A percentile compares a stretch with the other conserved stretches of the same genome.
Evolutionary conservation across 306 rosid genomes (phyloP).

Genomic region (Parietaria judaica): DNA sequence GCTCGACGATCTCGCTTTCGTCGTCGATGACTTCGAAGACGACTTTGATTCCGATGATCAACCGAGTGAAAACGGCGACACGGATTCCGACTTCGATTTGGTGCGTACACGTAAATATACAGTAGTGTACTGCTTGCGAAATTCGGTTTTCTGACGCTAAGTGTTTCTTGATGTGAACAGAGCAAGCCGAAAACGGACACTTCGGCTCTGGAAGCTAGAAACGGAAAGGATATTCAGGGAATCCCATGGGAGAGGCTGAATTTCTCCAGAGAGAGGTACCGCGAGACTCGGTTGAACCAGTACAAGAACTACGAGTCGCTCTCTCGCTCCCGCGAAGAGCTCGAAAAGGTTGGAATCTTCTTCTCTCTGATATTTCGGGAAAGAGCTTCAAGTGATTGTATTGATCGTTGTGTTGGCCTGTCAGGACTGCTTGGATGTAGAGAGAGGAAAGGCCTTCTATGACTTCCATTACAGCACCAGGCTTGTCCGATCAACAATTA

Average conservation of each 20-base stretch:
- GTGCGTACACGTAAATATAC: conserved; percentile 17
- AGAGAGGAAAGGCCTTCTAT: conserved; percentile 56
- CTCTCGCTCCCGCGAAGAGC: conserved; percentile 41
- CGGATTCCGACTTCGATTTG: conserved; percentile 43
- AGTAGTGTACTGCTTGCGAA: background rate
- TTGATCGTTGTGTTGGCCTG: background rate
- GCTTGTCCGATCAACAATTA: conserved; percentile 80
- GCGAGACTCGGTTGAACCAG: conserved; percentile 66
- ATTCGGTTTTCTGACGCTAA: background rate
- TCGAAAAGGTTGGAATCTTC: conserved; percentile 39
- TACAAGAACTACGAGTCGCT: conserved; percentile 74
- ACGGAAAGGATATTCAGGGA: conserved; percentile 90
- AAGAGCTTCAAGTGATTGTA: background rate
- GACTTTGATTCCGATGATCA: conserved; percentile 22
- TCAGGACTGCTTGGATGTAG: conserved; percentile 67
- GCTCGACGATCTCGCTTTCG: conserved; percentile 63
- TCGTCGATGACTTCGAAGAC: conserved; percentile 39
- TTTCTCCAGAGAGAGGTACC: conserved; percentile 59
- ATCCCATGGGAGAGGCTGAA: conserved; percentile 90
- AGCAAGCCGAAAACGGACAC: conserved; percentile 61
- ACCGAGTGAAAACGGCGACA: conserved; percentile 1
- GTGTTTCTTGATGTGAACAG: conserved; percentile 23
- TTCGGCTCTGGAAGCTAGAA: conserved; percentile 63
- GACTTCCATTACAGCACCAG: conserved; percentile 91
- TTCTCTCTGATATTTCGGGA: background rate